A percentile compares a stretch with the other conserved stretches of the same genome.
phyloP scores from a whole-genome alignment of 768 basidiomycete genomes.

The Tylopilus felleus region DNA sequence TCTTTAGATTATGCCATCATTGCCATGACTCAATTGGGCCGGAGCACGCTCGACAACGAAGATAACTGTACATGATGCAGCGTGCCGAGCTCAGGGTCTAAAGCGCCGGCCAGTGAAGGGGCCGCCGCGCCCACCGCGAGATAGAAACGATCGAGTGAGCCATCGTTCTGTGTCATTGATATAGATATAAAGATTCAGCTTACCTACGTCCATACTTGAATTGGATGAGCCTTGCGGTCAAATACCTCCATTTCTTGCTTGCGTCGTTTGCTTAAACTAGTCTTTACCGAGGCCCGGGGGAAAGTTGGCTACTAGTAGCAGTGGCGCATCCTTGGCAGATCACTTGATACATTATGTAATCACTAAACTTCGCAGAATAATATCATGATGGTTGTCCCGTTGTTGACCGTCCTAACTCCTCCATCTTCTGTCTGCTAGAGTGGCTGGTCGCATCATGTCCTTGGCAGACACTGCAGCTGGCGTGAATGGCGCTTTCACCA shows the following conservation, averaged over 20 bases:
- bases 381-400: no score
- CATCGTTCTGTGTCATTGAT: neutral
- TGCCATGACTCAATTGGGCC: no score
- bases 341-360: neutral
- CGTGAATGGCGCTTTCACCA: conserved; percentile 19
- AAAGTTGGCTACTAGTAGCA: no score
- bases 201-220: neutral
- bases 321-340: no score
- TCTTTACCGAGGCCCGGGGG: no score
- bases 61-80: neutral
- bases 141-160: neutral
- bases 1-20: neutral
- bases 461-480: conserved; percentile 17
- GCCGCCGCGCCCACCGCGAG: neutral
- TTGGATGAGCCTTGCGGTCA: neutral
- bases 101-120: neutral
- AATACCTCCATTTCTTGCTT: no score
- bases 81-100: neutral
- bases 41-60: neutral
- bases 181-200: no score
- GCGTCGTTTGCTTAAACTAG: no score
- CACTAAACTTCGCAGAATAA: neutral
- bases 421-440: neutral
- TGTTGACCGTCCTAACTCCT: no score
- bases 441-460: conserved; percentile 16